Base-by-base conservation (phyloP, 2,329 filamentous ascomycete species). In the Lasiodiplodia gonubiensis region DNA sequence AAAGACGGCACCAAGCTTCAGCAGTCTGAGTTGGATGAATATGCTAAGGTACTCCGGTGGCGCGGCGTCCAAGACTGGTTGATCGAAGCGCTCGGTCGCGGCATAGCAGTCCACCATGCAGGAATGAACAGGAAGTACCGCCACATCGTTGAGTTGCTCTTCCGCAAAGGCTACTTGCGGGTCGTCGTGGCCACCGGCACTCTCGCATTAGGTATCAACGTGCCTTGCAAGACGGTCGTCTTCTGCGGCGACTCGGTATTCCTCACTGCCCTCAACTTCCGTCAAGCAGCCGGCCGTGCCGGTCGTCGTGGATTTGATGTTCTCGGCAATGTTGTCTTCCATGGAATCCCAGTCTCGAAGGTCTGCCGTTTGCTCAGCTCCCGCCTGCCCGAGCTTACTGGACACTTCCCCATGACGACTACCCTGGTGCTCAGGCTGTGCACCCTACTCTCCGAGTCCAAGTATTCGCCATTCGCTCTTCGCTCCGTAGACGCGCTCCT, bases 181-280 rank as follows among this genome's bases (percentile, higher is more conserved):
- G 88, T 90, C 0, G 88, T 94, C 33, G 84, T 94, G 30, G 91
- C 91, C 0, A 94, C 91, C 1, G 91, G 90, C 0, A 93, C 91
- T 0, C 83, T 93, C 25, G 89, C 90, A 1, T 81, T 94, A 5
- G 92, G 92, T 80, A 90, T 94, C 80, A 94, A 69, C 70, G 92
- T 92, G 89, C 92, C 92, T 11, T 94, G 91, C 76, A 92, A 92
- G 76, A 94, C 91, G 0, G 90, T 93, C 0, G 87, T 93, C 1
- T 94, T 94, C 75, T 85, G 84, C 18, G 90, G 90, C 0, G 91
- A 94, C 74, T 92, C 89, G 0, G 83, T 91, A 2, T 93, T 86
- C 74, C 79, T 94, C 52, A 92, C 90, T 0, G 87, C 91, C 0
- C 85, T 94, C 63, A 92, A 92, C 75, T 94, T 90, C 76, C 86